Base-by-base conservation (phyloP, 768 basidiomycete genomes). In the Mycena sanguinolenta region DNA sequence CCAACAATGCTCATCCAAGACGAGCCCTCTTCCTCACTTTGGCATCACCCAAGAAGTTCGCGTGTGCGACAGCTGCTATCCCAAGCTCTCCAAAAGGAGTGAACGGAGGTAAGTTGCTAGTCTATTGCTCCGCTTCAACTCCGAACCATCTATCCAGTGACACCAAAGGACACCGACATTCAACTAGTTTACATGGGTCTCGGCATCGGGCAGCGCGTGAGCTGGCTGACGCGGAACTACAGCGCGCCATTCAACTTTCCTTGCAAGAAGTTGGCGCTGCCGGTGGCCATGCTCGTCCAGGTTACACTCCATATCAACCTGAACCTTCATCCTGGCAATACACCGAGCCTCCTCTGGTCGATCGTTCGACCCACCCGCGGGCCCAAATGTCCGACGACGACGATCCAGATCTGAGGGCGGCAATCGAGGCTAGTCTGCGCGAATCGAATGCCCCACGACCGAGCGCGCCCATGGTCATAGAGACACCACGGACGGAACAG, bases 371-470 rank as follows among this genome's bases (percentile, higher is more conserved):
- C 60, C 87, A 86, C 19, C 81, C 85, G 19, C 76, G 81, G 34
- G 34, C 68, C 17, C 74, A 76, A 19, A 82, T 79, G 4, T 89
- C 85, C 14, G 93, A 95, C 14, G 97, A 97, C 36, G 94, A 97
- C 4, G 97, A 99, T 79, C 93, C 94, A 14, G 96, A 99, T 67
- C 84, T 99, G 23, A 89, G 86, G 67, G 94, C 97, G 23, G 98
- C 98, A 0, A 99, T 99, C 59, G 96, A 98, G 77, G 98, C 98
- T 0, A 95, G 94, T 77, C 80, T 99, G 70, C 86, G 91, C n/a
- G 98, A 99, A 75, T 91, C 88, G 3, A 90, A 86, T 67, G 91
- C 93, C 14, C 92, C 92, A 0, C 89, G 86, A 71, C 91, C 95
- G 9, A 95, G 94, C 74, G 94, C 94, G 0, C 95, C 96, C 0